Base-by-base conservation (phyloP, 176 grass and related monocot species). In the Paspalum vaginatum region DNA sequence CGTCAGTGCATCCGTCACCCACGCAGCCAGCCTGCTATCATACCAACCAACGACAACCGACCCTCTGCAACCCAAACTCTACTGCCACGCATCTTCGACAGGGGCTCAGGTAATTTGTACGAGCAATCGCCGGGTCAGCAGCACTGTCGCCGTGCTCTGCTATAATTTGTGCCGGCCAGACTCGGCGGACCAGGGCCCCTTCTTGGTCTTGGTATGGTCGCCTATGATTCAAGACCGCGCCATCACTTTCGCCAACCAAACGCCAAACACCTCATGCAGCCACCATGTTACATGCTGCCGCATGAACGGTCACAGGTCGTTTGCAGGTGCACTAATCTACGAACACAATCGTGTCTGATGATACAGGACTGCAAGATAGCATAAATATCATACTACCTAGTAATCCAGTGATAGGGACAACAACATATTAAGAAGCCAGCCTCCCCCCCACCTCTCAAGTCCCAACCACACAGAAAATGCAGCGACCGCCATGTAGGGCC, bases 1-100 rank as follows among this genome's bases (percentile, higher is more conserved):
- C 5, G 64, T 42, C 20, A 26, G 37, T 46, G 43, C 40, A 7
- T 26, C 18, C 27, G n/a, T 9, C 39, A 7, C n/a, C n/a, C n/a
- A n/a, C n/a, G 20, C 21, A 17, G 16, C 12, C 75, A 53, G 55
- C 75, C 45, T 61, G 84, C 76, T 65, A 61, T 44, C 11, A 26
- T 13, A 51, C 76, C 46, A 32, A 73, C 67, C 38, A 17, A 11
- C 45, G 11, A 26, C 58, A 26, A 22, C 59, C 59, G 5, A 43
- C 42, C 50, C 27, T 15, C 8, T 41, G 37, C 62, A 65, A 41
- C 13, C 17, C 8, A 32, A 32, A 32, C 32, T 32, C 1, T 32
- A 32, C 32, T 32, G 3, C 32, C 32, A 32, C 32, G 32, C 32
- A 32, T 32, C 32, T 32, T 32, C 32, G 32, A 32, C 32, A 2